Evolutionary conservation across 106 monocot genomes (phyloP).

Genomic region (Dactylorhiza incarnata): DNA sequence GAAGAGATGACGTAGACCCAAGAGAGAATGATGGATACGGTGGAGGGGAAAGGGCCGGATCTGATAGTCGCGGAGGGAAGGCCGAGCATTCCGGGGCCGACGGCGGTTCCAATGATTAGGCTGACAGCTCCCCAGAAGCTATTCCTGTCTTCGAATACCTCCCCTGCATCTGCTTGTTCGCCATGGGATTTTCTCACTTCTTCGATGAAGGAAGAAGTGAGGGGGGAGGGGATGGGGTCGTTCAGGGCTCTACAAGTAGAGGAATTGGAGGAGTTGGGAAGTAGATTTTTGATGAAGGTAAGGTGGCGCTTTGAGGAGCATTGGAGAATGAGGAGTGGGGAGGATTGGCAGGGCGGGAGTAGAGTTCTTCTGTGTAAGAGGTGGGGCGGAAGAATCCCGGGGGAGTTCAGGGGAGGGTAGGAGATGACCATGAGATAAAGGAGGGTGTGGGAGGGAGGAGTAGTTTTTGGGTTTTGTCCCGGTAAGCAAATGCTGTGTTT

Average conservation of each 20-base stretch:
- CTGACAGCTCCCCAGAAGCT: slow-evolving; percentile 57
- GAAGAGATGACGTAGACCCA: slow-evolving; percentile 82
- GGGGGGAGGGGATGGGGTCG: background rate
- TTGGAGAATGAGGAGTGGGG: background rate
- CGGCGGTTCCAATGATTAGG: slow-evolving; percentile 70
- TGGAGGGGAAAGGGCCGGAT: slow-evolving; percentile 58
- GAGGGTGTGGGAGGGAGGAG: too few species aligned
- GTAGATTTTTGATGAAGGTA: background rate
- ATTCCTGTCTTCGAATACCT: background rate
- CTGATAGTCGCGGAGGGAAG: slow-evolving; percentile 64
- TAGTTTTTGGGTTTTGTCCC: too few species aligned
- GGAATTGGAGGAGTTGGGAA: background rate
- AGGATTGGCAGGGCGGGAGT: background rate
- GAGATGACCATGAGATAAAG: too few species aligned
- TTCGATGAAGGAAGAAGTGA: background rate
- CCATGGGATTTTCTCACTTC: background rate
- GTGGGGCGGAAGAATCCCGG: too few species aligned
- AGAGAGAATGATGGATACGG: slow-evolving; percentile 51
- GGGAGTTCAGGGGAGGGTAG: too few species aligned
- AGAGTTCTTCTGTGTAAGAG: too few species aligned
- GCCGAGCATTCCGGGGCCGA: slow-evolving; percentile 79
- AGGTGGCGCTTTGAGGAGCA: background rate
- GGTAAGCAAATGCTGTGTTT: too few species aligned
- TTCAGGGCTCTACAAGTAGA: background rate
- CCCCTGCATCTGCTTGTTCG: background rate